Percentiles rank a stretch among this genome's conserved stretches.
These are phyloP conservation scores for Pterulicium gracile DNA, from an alignment of 1,284 basidiomycete species.

Conservation along the genomic window DNA sequence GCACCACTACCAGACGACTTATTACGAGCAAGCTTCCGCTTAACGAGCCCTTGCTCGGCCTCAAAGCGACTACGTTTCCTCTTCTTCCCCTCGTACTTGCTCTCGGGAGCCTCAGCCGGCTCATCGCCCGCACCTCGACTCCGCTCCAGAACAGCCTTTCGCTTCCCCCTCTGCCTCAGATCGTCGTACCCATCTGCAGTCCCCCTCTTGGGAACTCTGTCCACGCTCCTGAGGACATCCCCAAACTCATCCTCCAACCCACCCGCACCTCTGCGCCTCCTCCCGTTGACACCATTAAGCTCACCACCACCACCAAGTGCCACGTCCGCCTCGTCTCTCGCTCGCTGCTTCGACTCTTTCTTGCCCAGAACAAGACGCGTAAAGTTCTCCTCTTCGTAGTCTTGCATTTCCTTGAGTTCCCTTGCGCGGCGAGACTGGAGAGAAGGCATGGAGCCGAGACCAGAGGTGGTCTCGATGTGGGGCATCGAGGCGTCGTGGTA, in stretches of 20 bases:
- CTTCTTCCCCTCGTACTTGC: slow-evolving; percentile 29
- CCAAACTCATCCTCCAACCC: slow-evolving; percentile 80
- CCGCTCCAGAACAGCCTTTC: slow-evolving; percentile 48
- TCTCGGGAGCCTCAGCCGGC: slow-evolving; percentile 29
- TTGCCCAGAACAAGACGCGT: slow-evolving; percentile 88
- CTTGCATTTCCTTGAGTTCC: slow-evolving; percentile 73
- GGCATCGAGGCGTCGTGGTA: slow-evolving; percentile 56
- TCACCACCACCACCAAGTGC: slow-evolving; percentile 69
- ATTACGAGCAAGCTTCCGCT: slow-evolving; percentile 14
- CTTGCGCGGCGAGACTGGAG: slow-evolving; percentile 58
- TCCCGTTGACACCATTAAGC: slow-evolving; percentile 29
- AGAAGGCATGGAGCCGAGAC: slow-evolving; percentile 56
- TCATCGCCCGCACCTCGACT: slow-evolving; percentile 31
- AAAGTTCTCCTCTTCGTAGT: slow-evolving; percentile 96
- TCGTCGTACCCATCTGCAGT: slow-evolving; percentile 66
- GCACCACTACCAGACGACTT: too few species aligned
- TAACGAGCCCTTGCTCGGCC: slow-evolving; percentile 50
- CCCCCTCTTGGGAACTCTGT: slow-evolving; percentile 30
- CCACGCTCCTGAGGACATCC: slow-evolving; percentile 60
- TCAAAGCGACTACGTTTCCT: slow-evolving; percentile 73
- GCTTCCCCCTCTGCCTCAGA: slow-evolving; percentile 56
- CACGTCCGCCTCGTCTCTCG: slow-evolving; percentile 83
- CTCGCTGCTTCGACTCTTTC: slow-evolving; percentile 72
- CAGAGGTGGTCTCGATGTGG: slow-evolving; percentile 67
- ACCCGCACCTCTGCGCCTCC: slow-evolving; percentile 47